A percentile compares a stretch with the other conserved stretches of the same genome.
phyloP scores from a whole-genome alignment of 176 grass and related monocot genomes.

The Cenchrus purpureus region DNA sequence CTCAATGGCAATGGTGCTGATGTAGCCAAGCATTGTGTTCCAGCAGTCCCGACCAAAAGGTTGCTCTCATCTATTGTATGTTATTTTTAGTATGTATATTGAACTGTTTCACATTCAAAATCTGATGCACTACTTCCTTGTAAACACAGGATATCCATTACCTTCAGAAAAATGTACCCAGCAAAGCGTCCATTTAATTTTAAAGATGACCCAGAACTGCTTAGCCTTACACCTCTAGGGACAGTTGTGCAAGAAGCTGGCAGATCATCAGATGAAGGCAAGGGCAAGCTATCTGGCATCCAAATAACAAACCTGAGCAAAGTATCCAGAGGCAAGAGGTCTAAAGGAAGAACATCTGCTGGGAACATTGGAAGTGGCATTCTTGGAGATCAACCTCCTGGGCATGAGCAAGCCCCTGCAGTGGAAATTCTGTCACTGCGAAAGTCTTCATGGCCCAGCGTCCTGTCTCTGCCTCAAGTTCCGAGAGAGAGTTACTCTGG shows the following conservation, averaged over 20 bases:
- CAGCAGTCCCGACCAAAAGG: slow-evolving; percentile 79
- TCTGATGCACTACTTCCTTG: slow-evolving; percentile 17
- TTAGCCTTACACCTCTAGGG: slow-evolving; percentile 52
- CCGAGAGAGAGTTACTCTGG: slow-evolving; percentile 32
- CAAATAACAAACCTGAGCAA: slow-evolving; percentile 41
- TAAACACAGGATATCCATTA: slow-evolving; percentile 84
- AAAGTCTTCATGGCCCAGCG: slow-evolving; percentile 19
- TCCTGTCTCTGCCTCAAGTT: slow-evolving; percentile 2
- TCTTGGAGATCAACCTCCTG: slow-evolving; percentile 39
- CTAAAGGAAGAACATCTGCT: slow-evolving; percentile 50
- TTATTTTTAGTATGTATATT: slow-evolving; percentile 30
- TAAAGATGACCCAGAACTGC: slow-evolving; percentile 65
- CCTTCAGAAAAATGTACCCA: slow-evolving; percentile 88
- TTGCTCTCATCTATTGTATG: slow-evolving; percentile 28
- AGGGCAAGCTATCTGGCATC: slow-evolving; percentile 30
- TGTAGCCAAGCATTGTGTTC: slow-evolving; percentile 87
- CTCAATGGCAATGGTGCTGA: slow-evolving; percentile 90
- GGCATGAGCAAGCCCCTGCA: slow-evolving; percentile 12
- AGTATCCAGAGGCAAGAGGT: slow-evolving; percentile 47
- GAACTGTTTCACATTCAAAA: slow-evolving; percentile 22
- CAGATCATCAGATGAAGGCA: slow-evolving; percentile 52
- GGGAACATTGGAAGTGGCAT: slow-evolving; percentile 34
- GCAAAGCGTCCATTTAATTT: slow-evolving; percentile 60
- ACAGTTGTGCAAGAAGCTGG: slow-evolving; percentile 37
- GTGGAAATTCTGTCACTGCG: neutral